Conservation (phyloP, 1,284 basidiomycete species). For the Cryptococcus sp. region DNA sequence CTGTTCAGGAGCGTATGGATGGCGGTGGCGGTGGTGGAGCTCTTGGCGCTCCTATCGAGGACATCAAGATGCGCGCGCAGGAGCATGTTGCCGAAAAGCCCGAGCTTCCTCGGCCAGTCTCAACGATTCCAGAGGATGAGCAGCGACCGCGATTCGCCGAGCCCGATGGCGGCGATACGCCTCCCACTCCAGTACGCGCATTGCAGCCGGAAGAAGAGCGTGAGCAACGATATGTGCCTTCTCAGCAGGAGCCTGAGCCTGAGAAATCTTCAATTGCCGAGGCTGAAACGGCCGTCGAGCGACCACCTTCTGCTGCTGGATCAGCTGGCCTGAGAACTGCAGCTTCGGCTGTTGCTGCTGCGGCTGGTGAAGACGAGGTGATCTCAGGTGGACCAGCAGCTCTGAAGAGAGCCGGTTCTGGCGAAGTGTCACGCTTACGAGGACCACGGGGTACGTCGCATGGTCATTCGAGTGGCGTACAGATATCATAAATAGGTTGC, state of each 20-base stretch:
- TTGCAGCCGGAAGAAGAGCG: not conserved
- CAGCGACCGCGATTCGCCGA: slow-evolving; percentile 6
- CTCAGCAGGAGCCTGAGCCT: no score
- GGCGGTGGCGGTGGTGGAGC: not conserved
- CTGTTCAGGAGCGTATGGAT: slow-evolving; percentile 15
- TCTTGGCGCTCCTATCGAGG: slow-evolving; percentile 14
- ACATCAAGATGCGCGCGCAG: not conserved
- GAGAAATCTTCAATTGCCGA: slow-evolving; percentile 5
- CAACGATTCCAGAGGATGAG: slow-evolving; percentile 45
- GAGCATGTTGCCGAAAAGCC: not conserved
- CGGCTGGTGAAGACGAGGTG: slow-evolving; percentile 24
- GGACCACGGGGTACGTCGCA: slow-evolving; percentile 37
- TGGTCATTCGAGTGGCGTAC: not conserved
- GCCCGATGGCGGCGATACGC: slow-evolving; percentile 10
- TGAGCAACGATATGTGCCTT: not conserved
- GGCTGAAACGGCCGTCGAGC: slow-evolving; percentile 15
- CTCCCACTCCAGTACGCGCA: slow-evolving; percentile 1
- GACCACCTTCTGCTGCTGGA: slow-evolving; percentile 3
- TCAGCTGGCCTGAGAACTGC: not conserved
- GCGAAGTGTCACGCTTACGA: slow-evolving; percentile 53
- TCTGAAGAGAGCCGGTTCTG: slow-evolving; percentile 55
- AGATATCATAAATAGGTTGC: not conserved
- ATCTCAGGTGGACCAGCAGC: slow-evolving; percentile 39
- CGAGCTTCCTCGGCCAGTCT: slow-evolving; percentile 40
- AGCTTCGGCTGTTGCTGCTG: slow-evolving; percentile 12